phyloP scores from a whole-genome alignment of 306 rosid species.

The Boehmeria nivea region DNA sequence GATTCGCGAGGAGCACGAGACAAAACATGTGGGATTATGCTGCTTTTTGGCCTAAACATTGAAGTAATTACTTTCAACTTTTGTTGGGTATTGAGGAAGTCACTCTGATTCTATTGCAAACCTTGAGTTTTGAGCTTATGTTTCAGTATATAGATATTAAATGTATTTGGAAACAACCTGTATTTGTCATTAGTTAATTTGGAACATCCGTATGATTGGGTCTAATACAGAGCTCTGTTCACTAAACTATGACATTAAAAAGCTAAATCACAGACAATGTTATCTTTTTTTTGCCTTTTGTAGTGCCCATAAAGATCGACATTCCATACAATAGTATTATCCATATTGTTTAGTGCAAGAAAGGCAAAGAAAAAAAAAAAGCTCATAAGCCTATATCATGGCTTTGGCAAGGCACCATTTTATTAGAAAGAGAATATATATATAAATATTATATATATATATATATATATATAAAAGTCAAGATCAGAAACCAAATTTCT shows the following conservation, averaged over 20 bases:
- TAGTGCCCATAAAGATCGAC: not conserved
- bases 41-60: constrained; percentile 12
- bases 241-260: constrained; percentile 1
- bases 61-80: constrained; percentile 11
- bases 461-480: too few relatives aligned
- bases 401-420: too few relatives aligned
- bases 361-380: not conserved
- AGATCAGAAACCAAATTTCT: too few relatives aligned
- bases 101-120: constrained; percentile 22
- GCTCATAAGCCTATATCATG: too few relatives aligned
- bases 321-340: constrained; percentile 7
- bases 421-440: too few relatives aligned
- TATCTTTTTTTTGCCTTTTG: not conserved
- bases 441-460: too few relatives aligned
- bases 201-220: constrained; percentile 17
- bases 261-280: constrained; percentile 2
- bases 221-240: not conserved
- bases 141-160: not conserved
- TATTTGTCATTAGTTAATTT: not conserved
- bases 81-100: constrained; percentile 31
- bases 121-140: constrained; percentile 19
- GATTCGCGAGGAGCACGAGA: constrained; percentile 59
- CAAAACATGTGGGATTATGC: constrained; percentile 56
- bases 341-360: constrained; percentile 4
- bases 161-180: constrained; percentile 2